Evolutionary conservation across 495 filamentous ascomycete genomes (phyloP), one percentile per base, ranked within the genome.

Genomic region (Penicillium maclennaniae): DNA sequence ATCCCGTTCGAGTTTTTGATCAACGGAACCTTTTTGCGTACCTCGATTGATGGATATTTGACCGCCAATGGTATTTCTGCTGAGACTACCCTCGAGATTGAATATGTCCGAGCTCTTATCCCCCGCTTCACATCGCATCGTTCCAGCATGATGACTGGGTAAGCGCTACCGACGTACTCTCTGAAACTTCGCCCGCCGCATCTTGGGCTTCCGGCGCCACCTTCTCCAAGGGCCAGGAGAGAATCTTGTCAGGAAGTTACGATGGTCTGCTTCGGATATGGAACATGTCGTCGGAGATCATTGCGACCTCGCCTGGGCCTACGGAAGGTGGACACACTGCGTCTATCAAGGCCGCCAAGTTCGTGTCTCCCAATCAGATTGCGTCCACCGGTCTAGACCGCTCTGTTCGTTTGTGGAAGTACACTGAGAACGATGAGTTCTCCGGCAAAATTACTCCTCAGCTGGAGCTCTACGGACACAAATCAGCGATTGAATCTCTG

Each of bases 81-180:
- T 26, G 93, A 98, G 73, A 86, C 85, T 8, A 89, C 85, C 4
- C 71, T 98, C 26, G 87, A 86, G 28, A 80, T 98, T 41, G 91
- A 97, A 76, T 98, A 97, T 74, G 89, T 96, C 7, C 85, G 90
- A 53, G 91, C 90, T 47, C 73, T 95, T 47, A 85, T 96, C 93
- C 93, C 0, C 95, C 93, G 19, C 73, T 86, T 12, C 88, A 90
- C 66, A 83, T 92, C 39, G 83, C 91, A 6, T 89, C 87, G 49
- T 97, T 95, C 69, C 83, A 96, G 72, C 91, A 97, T 65, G 91
- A 97, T 61, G 92, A 97, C 62, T 98, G 93, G 93, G 87, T 98
- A 28, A 87, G 86, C 66, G 78, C 83, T n/a, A 87, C 96, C n/a
- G 89, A 96, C 61, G 83, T 95, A 5, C 79, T 92, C 17, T 91